phyloP scores from a whole-genome alignment of 768 basidiomycete species.

The Cystofilobasidium capitatum region DNA sequence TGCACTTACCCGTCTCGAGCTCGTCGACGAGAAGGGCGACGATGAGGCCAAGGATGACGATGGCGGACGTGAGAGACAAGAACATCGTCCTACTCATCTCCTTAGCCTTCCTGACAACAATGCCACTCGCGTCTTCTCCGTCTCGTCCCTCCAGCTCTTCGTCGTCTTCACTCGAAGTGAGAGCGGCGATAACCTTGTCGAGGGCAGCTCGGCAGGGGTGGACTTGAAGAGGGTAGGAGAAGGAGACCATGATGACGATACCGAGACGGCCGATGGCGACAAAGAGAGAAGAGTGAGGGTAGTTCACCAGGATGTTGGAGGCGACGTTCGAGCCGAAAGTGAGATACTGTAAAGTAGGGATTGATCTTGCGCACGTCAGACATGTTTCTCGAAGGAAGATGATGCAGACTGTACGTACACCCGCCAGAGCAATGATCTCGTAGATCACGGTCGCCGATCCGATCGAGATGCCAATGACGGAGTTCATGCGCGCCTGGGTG shows the following conservation, averaged over 20 bases:
- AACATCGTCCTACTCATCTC: slow-evolving; percentile 66
- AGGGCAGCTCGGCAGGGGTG: slow-evolving; percentile 86
- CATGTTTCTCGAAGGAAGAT: background rate
- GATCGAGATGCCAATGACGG: slow-evolving; percentile 76
- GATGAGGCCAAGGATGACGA: slow-evolving; percentile 30
- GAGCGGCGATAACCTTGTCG: slow-evolving; percentile 64
- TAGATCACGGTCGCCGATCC: slow-evolving; percentile 75
- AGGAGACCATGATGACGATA: slow-evolving; percentile 78
- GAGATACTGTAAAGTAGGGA: slow-evolving; percentile 47
- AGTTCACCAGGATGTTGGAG: slow-evolving; percentile 91
- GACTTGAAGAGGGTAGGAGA: slow-evolving; percentile 89
- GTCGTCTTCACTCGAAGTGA: slow-evolving; percentile 44
- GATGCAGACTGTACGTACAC: background rate
- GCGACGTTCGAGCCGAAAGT: slow-evolving; percentile 85
- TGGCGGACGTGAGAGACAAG: slow-evolving; percentile 52
- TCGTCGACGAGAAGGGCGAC: slow-evolving; percentile 52
- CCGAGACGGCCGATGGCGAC: slow-evolving; percentile 88
- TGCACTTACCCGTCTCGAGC: slow-evolving; percentile 58
- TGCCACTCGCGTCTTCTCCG: slow-evolving; percentile 33
- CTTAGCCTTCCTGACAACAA: slow-evolving; percentile 35
- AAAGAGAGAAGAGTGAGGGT: slow-evolving; percentile 62
- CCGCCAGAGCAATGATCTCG: slow-evolving; percentile 58
- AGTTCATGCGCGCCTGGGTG: slow-evolving; percentile 72
- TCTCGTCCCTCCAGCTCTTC: slow-evolving; percentile 42
- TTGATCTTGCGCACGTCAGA: background rate